Evolutionary conservation across 768 basidiomycete species (phyloP).

Genomic region (Mrakia gelida): DNA sequence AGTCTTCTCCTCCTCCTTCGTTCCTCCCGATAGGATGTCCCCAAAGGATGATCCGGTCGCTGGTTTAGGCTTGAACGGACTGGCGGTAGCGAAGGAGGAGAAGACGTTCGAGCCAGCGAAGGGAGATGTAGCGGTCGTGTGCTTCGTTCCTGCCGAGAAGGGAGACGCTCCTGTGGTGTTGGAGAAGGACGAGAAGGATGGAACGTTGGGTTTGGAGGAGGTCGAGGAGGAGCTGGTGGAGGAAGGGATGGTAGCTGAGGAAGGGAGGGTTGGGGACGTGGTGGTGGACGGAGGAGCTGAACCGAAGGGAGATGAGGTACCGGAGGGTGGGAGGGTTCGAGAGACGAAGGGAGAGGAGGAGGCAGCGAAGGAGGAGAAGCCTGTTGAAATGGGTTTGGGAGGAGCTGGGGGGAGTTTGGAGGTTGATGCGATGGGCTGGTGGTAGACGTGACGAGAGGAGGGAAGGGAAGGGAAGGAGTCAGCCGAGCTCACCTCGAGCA

Average conservation of each 20-base stretch:
- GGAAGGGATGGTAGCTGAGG: conserved; percentile 1
- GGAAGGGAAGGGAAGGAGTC: neutral
- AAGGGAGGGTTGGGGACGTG: conserved; percentile 9
- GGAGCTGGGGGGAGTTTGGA: neutral
- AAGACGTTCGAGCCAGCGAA: conserved; percentile 23
- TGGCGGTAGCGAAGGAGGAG: conserved; percentile 25
- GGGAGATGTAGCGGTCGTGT: conserved; percentile 3
- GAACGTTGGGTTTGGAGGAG: neutral
- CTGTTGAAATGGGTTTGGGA: neutral
- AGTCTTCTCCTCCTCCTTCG: conserved; percentile 30
- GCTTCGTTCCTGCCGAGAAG: conserved; percentile 19
- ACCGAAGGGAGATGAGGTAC: conserved; percentile 2
- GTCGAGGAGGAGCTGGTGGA: neutral
- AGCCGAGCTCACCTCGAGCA: neutral
- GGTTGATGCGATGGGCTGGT: neutral
- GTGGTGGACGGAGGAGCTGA: neutral
- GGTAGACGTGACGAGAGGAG: neutral
- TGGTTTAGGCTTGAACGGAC: conserved; percentile 22
- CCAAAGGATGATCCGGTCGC: conserved; percentile 8
- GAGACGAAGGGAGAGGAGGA: conserved; percentile 12
- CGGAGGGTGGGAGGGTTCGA: conserved; percentile 8
- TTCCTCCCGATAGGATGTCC: conserved; percentile 21
- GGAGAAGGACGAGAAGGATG: conserved; percentile 24
- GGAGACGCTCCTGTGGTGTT: conserved; percentile 17
- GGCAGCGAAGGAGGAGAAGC: conserved; percentile 23